Conservation (phyloP, 2,329 filamentous ascomycete genomes). For the Neopestalotiopsis clavispora region DNA sequence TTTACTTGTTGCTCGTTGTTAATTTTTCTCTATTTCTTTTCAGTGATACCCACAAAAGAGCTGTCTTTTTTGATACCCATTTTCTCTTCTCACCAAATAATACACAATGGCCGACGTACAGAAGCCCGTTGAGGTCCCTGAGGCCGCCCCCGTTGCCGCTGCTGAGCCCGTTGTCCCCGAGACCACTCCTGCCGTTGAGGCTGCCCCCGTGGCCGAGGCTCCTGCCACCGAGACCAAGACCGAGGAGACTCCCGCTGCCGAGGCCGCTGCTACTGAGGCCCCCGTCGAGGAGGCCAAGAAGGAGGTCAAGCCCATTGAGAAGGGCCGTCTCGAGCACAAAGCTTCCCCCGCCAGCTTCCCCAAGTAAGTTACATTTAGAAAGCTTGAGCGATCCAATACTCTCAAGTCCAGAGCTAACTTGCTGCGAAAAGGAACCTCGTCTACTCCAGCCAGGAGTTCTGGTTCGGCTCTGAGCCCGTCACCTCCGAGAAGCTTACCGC, state of each 20-base stretch:
- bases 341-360: constrained; percentile 78
- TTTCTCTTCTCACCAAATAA: constrained; percentile 36
- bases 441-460: constrained; percentile 93
- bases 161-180: constrained; percentile 38
- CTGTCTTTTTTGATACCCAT: constrained; percentile 45
- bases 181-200: constrained; percentile 29
- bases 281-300: constrained; percentile 46
- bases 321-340: constrained; percentile 90
- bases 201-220: constrained; percentile 26
- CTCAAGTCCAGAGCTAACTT: constrained; percentile 13
- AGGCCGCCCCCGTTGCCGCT: constrained; percentile 49
- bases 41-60: constrained; percentile 51
- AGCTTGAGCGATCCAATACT: background rate
- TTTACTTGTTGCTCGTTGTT: constrained; percentile 34
- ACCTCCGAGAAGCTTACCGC: constrained; percentile 74
- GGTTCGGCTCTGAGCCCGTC: constrained; percentile 76
- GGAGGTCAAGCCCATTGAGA: constrained; percentile 73
- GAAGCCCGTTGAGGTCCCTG: constrained; percentile 69
- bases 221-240: constrained; percentile 45
- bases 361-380: constrained; percentile 68
- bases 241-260: constrained; percentile 45
- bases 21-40: constrained; percentile 42
- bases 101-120: constrained; percentile 74
- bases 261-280: constrained; percentile 49
- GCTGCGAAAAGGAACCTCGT: constrained; percentile 72